Base-by-base conservation (phyloP, 2,329 filamentous ascomycete species). In the Pseudomassariella vexata region DNA sequence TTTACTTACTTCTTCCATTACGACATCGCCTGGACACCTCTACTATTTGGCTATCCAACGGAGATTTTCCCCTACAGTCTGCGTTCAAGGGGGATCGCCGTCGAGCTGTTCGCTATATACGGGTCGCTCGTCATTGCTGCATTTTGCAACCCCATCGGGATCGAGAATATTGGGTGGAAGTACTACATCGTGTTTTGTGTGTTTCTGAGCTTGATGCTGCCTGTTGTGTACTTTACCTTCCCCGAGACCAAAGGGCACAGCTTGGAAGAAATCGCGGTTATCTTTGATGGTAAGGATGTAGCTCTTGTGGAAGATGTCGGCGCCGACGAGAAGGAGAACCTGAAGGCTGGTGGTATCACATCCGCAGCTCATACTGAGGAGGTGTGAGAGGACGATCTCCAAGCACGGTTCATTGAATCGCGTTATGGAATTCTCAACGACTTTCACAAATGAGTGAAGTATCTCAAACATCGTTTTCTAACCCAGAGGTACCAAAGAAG, bases 1-100 rank as follows among this genome's bases (percentile, higher is more conserved):
- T 73, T 63, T 44, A 52, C 66, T 35, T 70, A 62, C 49, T 63
- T 55, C 37, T 60, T 67, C 29, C 52, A 60, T 37, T 63, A 71
- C 45, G 53, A 62, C 24, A 59, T 68, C 31, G 62, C 63, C 14
- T 70, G 60, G 52, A 66, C 66, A 4, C 63, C 65, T 35, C 51
- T 70, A 4, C 54, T 68, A 9, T 53, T 66, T 31, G 57, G 59
- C 4, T 73, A 66, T 40, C 55, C 54, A 1, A 53, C 52, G 9
- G 61, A 65, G 33, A 59, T 64, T 23, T 53, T 56, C 30, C 57
- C 57, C 6, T 65, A 58, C 34, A 46, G 47, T 11, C 40, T 62
- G 3, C 55, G 60, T 19, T 43, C 49, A 19, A 60, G 59, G 23
- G 62, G 62, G 11, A 48, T 62, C 1, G 47, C 48, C 2, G 37